Conservation (phyloP, 768 basidiomycete species). For the Suillus clintonianus region DNA sequence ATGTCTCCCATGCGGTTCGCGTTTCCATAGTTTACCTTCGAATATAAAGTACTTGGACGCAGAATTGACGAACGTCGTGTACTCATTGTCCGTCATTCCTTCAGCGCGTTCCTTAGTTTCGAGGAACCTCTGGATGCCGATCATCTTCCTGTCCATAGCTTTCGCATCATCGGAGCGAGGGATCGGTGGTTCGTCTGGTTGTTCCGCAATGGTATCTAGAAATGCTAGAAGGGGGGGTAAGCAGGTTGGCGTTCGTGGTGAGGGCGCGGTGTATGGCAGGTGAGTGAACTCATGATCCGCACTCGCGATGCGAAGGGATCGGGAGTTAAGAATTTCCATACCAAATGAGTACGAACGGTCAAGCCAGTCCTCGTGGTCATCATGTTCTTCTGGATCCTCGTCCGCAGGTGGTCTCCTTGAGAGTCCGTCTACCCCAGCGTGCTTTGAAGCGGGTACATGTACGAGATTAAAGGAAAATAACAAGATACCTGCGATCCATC, state of each 20-base stretch:
- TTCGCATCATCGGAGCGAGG: too few species aligned
- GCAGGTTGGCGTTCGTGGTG: background rate
- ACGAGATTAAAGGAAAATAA: constrained; percentile 29
- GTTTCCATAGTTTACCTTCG: too few species aligned
- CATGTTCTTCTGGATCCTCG: accelerated
- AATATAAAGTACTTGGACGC: too few species aligned
- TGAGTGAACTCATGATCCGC: too few species aligned
- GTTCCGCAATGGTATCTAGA: background rate
- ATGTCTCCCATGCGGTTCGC: too few species aligned
- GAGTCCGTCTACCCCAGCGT: background rate
- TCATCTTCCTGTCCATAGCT: accelerated
- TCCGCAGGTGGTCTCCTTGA: background rate
- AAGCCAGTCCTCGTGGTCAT: background rate
- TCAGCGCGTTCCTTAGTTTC: too few species aligned
- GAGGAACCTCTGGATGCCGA: accelerated
- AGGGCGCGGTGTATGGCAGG: background rate
- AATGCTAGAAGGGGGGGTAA: accelerated
- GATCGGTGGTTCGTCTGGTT: too few species aligned
- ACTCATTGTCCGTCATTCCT: too few species aligned
- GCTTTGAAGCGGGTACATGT: constrained; percentile 25
- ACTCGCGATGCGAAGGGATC: too few species aligned
- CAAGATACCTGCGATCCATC: constrained; percentile 37
- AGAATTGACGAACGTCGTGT: too few species aligned
- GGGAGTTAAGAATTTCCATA: background rate
- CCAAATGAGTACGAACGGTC: background rate